A percentile compares a stretch with the other conserved stretches of the same genome.
Conservation (phyloP, 208 protist genomes). For the Spironucleus salmonicida region DNA sequence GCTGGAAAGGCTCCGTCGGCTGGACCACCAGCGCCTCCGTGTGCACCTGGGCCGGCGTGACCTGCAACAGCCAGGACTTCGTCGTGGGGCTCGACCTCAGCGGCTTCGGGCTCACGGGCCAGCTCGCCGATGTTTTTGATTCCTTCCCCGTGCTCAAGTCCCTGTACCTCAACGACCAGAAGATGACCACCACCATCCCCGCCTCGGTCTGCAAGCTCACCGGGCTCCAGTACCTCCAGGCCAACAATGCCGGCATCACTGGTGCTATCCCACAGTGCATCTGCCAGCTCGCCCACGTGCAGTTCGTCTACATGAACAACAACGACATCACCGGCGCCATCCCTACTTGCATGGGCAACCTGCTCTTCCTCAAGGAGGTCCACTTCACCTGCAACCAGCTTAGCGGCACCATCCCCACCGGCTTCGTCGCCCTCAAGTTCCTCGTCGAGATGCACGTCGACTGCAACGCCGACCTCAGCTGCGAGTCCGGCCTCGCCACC, state of each 20-base stretch:
- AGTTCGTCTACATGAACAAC: slow-evolving; percentile 5
- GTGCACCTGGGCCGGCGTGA: slow-evolving; percentile 15
- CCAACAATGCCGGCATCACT: not conserved
- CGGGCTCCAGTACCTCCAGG: slow-evolving; percentile 15
- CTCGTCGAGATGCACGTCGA: not conserved
- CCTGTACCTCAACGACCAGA: slow-evolving; percentile 18
- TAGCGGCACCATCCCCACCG: not conserved
- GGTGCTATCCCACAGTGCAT: slow-evolving; percentile 23
- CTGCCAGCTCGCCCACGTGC: not conserved
- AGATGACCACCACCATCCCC: not conserved
- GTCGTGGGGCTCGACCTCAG: slow-evolving; percentile 16
- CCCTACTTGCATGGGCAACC: slow-evolving; percentile 1
- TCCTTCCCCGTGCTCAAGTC: slow-evolving; percentile 7
- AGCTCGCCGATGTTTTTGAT: not conserved
- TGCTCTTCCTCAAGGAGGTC: not conserved
- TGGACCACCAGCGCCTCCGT: not conserved
- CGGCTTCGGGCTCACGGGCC: not conserved
- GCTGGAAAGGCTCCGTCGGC: not conserved
- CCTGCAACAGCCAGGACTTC: not conserved
- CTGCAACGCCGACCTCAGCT: slow-evolving; percentile 24
- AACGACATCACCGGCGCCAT: slow-evolving; percentile 21
- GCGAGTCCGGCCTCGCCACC: not conserved
- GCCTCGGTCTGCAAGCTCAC: not conserved
- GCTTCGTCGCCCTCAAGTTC: slow-evolving; percentile 1
- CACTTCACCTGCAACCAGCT: slow-evolving; percentile 28